A percentile compares a stretch with the other conserved stretches of the same genome.
These are phyloP conservation scores for Cyclocybe aegerita DNA, from an alignment of 768 basidiomycete genomes.

Conservation along the genomic window DNA sequence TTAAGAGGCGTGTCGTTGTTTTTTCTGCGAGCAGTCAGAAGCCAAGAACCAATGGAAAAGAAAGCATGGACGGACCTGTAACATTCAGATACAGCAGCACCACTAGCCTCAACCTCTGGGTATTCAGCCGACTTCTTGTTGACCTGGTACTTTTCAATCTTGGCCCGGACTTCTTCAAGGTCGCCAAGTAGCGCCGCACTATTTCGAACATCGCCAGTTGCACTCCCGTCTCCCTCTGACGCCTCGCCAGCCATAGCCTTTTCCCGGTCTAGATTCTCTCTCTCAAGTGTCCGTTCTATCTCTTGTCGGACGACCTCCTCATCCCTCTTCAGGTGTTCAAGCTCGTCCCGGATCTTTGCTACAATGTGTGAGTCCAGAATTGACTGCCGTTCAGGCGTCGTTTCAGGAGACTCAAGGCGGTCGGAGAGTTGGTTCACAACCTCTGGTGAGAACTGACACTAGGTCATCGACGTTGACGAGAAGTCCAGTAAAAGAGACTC, in stretches of 20 bases:
- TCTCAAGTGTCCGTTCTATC: slow-evolving; percentile 79
- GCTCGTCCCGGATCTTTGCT: slow-evolving; percentile 67
- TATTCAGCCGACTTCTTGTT: slow-evolving; percentile 54
- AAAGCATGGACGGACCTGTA: slow-evolving; percentile 55
- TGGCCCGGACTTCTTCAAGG: slow-evolving; percentile 68
- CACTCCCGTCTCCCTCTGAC: slow-evolving; percentile 32
- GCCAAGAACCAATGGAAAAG: slow-evolving; percentile 1
- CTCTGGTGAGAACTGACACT: slow-evolving; percentile 72
- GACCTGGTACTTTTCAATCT: slow-evolving; percentile 69
- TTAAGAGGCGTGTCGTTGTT: slow-evolving; percentile 56
- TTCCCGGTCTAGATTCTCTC: slow-evolving; percentile 85
- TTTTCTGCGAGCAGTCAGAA: slow-evolving; percentile 37
- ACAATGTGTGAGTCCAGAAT: slow-evolving; percentile 74
- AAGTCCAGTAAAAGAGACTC: slow-evolving; percentile 11
- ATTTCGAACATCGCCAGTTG: slow-evolving; percentile 48
- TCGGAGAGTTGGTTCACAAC: slow-evolving; percentile 80
- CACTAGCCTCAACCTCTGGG: slow-evolving; percentile 53
- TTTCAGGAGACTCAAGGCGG: slow-evolving; percentile 54
- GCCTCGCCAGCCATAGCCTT: slow-evolving; percentile 46
- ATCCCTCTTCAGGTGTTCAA: slow-evolving; percentile 62
- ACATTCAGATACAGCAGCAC: slow-evolving; percentile 67
- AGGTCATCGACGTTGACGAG: background rate
- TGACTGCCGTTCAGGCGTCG: slow-evolving; percentile 68
- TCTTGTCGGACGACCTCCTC: slow-evolving; percentile 69
- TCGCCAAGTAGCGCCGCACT: slow-evolving; percentile 69